Percentiles rank a stretch among this genome's conserved stretches.
These are phyloP conservation scores for Teratosphaeriaceae sp. DNA, from an alignment of 2,329 filamentous ascomycete genomes.

Conservation along the genomic window DNA sequence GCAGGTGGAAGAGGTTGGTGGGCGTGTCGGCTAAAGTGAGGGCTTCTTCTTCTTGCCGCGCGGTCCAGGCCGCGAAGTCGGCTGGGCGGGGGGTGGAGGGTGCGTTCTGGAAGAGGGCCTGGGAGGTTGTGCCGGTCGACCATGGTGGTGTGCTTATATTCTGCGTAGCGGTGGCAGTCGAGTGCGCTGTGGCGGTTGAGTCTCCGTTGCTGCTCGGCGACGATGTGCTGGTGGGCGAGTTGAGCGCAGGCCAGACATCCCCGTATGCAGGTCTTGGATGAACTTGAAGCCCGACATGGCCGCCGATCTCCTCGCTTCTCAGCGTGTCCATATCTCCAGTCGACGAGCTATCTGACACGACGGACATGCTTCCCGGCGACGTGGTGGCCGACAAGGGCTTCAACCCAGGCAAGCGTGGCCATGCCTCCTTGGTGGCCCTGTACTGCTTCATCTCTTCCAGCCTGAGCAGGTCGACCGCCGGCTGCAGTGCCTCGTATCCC, in stretches of 20 bases:
- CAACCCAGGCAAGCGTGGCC: slow-evolving; percentile 12
- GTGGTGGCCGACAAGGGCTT: neutral
- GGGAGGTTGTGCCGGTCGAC: slow-evolving; percentile 14
- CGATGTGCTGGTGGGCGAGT: neutral
- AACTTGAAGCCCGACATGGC: no score
- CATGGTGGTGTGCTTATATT: no score
- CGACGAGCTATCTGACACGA: neutral
- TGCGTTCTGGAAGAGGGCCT: slow-evolving; percentile 28
- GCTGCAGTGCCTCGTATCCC: slow-evolving; percentile 10
- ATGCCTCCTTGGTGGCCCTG: slow-evolving; percentile 4
- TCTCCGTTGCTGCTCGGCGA: neutral
- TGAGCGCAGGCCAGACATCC: no score
- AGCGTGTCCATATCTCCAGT: neutral
- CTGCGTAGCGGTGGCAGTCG: neutral
- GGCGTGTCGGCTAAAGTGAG: slow-evolving; percentile 18
- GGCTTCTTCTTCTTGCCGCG: slow-evolving; percentile 16
- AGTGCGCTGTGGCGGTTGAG: slow-evolving; percentile 4
- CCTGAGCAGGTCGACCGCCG: slow-evolving; percentile 11
- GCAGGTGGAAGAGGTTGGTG: slow-evolving; percentile 33
- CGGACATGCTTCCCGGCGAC: neutral
- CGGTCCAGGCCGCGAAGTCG: neutral
- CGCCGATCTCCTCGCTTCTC: no score
- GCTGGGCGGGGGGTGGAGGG: neutral
- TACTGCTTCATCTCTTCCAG: neutral
- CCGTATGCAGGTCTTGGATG: no score